These are phyloP conservation scores for Hyaloscypha bicolor DNA, from an alignment of 495 filamentous ascomycete species.

Conservation along the genomic window DNA sequence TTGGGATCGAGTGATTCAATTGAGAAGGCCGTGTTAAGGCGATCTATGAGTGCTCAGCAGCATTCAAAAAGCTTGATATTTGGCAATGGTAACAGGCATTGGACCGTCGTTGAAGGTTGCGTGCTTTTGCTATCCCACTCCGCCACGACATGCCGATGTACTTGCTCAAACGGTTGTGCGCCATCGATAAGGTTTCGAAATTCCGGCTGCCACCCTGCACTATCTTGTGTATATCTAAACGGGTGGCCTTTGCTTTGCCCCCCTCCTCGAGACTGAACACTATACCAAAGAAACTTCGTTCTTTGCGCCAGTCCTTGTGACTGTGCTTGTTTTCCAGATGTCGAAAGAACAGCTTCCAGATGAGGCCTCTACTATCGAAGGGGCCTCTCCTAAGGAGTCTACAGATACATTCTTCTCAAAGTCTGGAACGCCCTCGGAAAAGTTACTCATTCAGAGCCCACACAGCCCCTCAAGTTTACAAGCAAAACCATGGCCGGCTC, in stretches of 20 bases:
- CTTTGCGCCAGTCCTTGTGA: background rate
- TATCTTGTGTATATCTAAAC: background rate
- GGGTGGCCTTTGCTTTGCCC: background rate
- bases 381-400: constrained; percentile 16
- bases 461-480: constrained; percentile 18
- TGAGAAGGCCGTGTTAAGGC: background rate
- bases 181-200: constrained; percentile 16
- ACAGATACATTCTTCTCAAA: background rate
- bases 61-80: background rate
- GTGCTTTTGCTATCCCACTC: background rate
- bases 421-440: constrained; percentile 1
- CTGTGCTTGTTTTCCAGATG: constrained; percentile 1
- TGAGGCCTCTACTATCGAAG: constrained; percentile 1
- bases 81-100: background rate
- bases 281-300: background rate
- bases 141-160: constrained; percentile 10
- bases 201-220: background rate
- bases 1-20: background rate
- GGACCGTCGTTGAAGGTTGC: background rate
- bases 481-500: constrained; percentile 26
- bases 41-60: background rate
- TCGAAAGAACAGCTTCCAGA: background rate
- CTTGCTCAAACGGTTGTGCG: constrained; percentile 9
- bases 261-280: background rate
- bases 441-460: background rate